phyloP scores from a whole-genome alignment of 106 monocot species.

The Amphibolis antarctica region DNA sequence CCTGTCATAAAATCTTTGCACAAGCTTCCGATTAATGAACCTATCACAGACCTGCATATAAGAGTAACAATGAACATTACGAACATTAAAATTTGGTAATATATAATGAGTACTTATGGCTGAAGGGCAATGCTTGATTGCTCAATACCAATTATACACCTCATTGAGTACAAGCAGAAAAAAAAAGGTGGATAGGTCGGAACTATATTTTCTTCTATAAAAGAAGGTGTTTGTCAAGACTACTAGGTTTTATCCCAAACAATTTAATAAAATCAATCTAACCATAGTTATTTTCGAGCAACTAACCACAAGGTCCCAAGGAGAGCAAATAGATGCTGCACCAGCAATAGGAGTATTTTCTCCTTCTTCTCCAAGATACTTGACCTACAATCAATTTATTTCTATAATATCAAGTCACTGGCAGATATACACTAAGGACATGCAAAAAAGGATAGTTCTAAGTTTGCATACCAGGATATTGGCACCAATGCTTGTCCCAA shows the following conservation, averaged over 20 bases:
- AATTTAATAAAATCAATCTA: no score
- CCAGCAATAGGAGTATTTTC: slow-evolving; percentile 84
- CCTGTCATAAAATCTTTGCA: slow-evolving; percentile 21
- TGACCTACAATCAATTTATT: slow-evolving; percentile 39
- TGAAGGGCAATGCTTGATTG: background rate
- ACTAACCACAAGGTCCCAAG: slow-evolving; percentile 96
- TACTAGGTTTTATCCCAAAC: no score
- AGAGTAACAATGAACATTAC: background rate
- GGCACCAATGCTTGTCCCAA: slow-evolving; percentile 91
- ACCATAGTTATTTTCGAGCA: background rate
- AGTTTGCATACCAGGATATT: slow-evolving; percentile 52
- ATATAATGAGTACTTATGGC: no score
- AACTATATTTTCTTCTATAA: no score
- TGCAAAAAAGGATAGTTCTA: background rate
- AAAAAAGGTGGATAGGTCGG: no score
- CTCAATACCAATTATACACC: no score
- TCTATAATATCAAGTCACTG: background rate
- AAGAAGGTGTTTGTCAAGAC: no score
- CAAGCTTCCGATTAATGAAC: slow-evolving; percentile 19
- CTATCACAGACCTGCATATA: slow-evolving; percentile 21
- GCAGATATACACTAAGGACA: background rate
- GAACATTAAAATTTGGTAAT: background rate
- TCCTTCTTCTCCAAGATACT: slow-evolving; percentile 96
- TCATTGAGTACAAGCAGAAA: no score
- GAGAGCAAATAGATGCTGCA: slow-evolving; percentile 87